These are phyloP conservation scores for Panus rudis DNA, from an alignment of 768 basidiomycete species.

Conservation along the genomic window DNA sequence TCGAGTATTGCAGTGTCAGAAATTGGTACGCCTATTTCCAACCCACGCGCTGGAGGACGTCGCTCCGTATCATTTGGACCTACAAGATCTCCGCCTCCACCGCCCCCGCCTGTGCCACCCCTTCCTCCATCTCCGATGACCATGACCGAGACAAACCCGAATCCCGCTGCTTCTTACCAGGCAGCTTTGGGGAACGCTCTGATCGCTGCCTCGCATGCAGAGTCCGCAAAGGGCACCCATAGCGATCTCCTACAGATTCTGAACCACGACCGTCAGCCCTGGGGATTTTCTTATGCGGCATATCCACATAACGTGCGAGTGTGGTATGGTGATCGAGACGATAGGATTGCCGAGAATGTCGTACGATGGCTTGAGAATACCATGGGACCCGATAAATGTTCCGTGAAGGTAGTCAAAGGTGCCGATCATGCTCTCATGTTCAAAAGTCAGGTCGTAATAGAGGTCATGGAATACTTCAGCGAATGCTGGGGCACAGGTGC, in stretches of 20 bases:
- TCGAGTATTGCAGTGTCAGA: too few relatives aligned
- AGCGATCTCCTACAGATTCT: constrained; percentile 88
- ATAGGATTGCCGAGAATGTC: constrained; percentile 86
- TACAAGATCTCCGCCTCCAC: constrained; percentile 35
- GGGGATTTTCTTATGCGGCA: constrained; percentile 84
- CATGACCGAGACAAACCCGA: not conserved
- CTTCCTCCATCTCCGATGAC: constrained; percentile 28
- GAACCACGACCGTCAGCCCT: constrained; percentile 80
- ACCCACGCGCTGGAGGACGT: constrained; percentile 46
- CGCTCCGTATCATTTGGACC: constrained; percentile 65
- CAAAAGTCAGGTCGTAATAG: constrained; percentile 78
- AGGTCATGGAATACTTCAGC: constrained; percentile 67
- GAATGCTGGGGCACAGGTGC: constrained; percentile 32
- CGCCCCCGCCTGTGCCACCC: constrained; percentile 37
- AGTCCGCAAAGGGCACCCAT: constrained; percentile 87
- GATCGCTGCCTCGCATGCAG: constrained; percentile 90
- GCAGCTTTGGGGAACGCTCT: constrained; percentile 82
- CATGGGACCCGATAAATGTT: constrained; percentile 70
- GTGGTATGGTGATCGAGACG: constrained; percentile 93
- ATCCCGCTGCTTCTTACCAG: constrained; percentile 42
- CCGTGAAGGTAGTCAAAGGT: constrained; percentile 75
- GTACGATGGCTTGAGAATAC: constrained; percentile 89
- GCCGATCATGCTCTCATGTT: constrained; percentile 96
- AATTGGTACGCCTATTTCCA: constrained; percentile 16
- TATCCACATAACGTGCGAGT: constrained; percentile 74